Evolutionary conservation across 1,284 basidiomycete genomes (phyloP).

Genomic region (Trichosporon inkin): DNA sequence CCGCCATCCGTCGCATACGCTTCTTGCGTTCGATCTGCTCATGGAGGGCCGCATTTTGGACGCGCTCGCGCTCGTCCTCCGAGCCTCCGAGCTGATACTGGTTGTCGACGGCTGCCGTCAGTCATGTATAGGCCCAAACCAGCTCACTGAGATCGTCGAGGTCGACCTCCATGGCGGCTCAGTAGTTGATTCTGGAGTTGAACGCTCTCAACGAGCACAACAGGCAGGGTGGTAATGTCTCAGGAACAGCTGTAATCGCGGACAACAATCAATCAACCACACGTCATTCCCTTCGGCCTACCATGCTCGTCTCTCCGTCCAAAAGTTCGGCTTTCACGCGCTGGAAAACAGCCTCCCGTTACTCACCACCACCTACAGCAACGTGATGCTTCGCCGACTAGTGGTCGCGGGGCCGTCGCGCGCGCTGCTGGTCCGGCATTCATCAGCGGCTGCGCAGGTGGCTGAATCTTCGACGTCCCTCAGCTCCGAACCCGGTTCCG

Average conservation of each 20-base stretch:
- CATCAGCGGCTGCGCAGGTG: conserved; percentile 9
- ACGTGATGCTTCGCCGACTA: conserved; percentile 17
- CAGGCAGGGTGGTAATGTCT: conserved; percentile 1
- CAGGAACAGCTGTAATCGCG: not conserved
- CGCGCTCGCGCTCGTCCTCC: conserved; percentile 51
- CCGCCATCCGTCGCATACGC: conserved; percentile 84
- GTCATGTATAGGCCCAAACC: not conserved
- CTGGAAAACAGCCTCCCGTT: not conserved
- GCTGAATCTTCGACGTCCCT: not conserved
- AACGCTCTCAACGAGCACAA: not conserved
- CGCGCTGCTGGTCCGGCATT: conserved; percentile 10
- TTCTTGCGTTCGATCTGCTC: conserved; percentile 94
- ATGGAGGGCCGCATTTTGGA: conserved; percentile 66
- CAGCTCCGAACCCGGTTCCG: not conserved
- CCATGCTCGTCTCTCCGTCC: not conserved
- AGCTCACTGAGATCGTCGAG: conserved; percentile 43
- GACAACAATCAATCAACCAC: not conserved
- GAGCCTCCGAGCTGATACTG: conserved; percentile 47
- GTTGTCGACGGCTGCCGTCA: conserved; percentile 42
- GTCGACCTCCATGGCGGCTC: conserved; percentile 26
- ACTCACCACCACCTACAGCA: not conserved
- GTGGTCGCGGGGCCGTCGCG: conserved; percentile 18
- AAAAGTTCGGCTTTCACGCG: conserved; percentile 1
- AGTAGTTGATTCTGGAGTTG: conserved; percentile 2
- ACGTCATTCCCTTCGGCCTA: not conserved